Evolutionary conservation across 352 stramenopile species (phyloP).

Genomic region (Globisporangium paroecandrum): DNA sequence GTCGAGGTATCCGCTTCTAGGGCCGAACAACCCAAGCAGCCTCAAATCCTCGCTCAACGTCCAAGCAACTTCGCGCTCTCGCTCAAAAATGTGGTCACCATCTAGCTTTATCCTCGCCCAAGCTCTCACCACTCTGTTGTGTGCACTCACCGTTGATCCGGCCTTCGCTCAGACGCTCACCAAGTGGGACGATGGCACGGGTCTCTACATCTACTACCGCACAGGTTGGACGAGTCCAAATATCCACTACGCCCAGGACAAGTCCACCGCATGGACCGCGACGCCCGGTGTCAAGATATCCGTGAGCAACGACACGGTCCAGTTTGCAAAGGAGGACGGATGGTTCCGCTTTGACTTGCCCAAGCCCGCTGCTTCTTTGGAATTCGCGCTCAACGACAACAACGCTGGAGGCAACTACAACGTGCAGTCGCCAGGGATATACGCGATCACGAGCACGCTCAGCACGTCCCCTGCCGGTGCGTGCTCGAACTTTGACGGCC

Average conservation of each 20-base stretch:
- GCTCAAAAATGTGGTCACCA: background rate
- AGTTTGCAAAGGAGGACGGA: conserved; percentile 32
- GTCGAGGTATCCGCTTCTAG: background rate
- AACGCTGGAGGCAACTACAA: conserved; percentile 42
- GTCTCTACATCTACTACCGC: conserved; percentile 44
- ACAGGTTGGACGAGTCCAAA: conserved; percentile 36
- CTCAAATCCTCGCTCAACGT: too few relatives aligned
- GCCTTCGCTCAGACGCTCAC: conserved; percentile 30
- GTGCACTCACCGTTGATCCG: background rate
- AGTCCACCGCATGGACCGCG: conserved; percentile 26
- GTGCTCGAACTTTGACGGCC: conserved; percentile 34
- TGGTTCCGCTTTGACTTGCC: conserved; percentile 42
- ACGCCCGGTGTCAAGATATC: conserved; percentile 31
- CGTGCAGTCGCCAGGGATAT: conserved; percentile 28
- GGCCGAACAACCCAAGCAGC: too few relatives aligned
- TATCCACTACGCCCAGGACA: conserved; percentile 37
- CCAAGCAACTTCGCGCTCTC: background rate
- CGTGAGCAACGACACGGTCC: conserved; percentile 26
- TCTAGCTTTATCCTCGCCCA: background rate
- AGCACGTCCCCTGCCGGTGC: conserved; percentile 21
- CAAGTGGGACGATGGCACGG: conserved; percentile 31
- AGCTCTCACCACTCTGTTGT: background rate
- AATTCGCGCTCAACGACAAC: conserved; percentile 43
- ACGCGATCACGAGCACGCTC: conserved; percentile 24
- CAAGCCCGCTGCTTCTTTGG: conserved; percentile 15